Conservation (phyloP, 1,139 yeast species). For the Blastobotrys raffinosifermentans region DNA sequence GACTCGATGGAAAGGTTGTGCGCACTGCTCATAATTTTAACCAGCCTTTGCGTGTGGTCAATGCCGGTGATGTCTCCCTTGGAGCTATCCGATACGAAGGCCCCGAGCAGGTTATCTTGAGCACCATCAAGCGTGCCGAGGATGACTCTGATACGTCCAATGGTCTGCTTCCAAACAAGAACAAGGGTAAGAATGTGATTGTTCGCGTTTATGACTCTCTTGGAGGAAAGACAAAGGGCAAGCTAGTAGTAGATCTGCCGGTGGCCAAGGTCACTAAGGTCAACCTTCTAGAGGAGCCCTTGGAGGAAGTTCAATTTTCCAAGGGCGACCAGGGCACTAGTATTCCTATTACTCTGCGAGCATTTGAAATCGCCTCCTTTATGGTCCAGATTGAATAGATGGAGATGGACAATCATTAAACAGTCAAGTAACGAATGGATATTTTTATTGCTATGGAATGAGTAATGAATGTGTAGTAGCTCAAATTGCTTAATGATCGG, state of each 20-base stretch:
- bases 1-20: conserved; percentile 58
- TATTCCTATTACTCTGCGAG: conserved; percentile 48
- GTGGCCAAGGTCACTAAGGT: conserved; percentile 49
- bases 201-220: conserved; percentile 78
- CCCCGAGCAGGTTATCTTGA: conserved; percentile 55
- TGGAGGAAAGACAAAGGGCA: conserved; percentile 65
- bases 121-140: conserved; percentile 82
- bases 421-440: too few species aligned
- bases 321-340: conserved; percentile 23
- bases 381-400: conserved; percentile 20
- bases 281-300: conserved; percentile 65
- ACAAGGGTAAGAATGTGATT: conserved; percentile 40
- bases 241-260: conserved; percentile 33
- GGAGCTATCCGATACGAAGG: conserved; percentile 37
- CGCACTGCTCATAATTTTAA: conserved; percentile 76
- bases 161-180: conserved; percentile 37
- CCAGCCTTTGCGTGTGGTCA: conserved; percentile 47
- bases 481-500: too few species aligned
- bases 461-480: too few species aligned
- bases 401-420: too few species aligned
- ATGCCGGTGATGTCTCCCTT: conserved; percentile 15
- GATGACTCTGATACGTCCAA: conserved; percentile 53
- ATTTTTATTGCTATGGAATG: too few species aligned
- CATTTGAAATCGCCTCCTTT: conserved; percentile 69
- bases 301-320: conserved; percentile 35